phyloP scores from a whole-genome alignment of 768 basidiomycete species.

The Sistotremastrum niveocremeum region DNA sequence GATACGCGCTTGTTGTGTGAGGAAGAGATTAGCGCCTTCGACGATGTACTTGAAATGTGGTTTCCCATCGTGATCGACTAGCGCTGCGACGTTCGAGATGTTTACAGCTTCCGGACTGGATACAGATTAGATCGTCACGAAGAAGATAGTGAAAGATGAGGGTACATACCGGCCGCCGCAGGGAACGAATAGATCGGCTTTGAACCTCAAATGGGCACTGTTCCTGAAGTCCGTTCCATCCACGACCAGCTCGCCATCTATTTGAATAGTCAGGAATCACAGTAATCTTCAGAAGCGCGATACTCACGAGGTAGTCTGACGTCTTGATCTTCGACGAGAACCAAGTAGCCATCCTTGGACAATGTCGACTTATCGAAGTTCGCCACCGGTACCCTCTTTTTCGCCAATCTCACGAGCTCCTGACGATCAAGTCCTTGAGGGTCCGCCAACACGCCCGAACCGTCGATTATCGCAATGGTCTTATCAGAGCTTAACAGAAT shows the following conservation, averaged over 20 bases:
- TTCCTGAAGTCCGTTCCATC: conserved; percentile 98
- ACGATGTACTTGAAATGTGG: conserved; percentile 96
- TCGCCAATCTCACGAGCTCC: conserved; percentile 86
- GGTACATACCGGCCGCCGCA: conserved; percentile 73
- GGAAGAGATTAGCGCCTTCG: conserved; percentile 94
- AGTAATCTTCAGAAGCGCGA: too few species aligned
- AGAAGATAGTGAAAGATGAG: not conserved
- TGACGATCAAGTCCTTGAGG: conserved; percentile 75
- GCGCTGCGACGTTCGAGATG: conserved; percentile 83
- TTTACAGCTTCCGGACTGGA: conserved; percentile 84
- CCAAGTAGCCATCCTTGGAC: conserved; percentile 85
- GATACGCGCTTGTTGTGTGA: conserved; percentile 90
- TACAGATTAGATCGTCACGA: not conserved
- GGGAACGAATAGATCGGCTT: conserved; percentile 93
- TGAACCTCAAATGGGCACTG: conserved; percentile 90
- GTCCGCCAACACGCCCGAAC: conserved; percentile 90
- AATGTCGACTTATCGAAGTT: conserved; percentile 79
- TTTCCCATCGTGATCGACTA: conserved; percentile 88
- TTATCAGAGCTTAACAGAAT: conserved; percentile 58
- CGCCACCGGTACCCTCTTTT: conserved; percentile 61
- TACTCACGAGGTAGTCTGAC: conserved; percentile 77
- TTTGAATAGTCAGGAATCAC: not conserved
- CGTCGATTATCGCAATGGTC: conserved; percentile 89
- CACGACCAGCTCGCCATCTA: conserved; percentile 83
- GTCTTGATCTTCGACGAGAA: conserved; percentile 90